Conservation (phyloP, 257 asterid genomes). For the Solanum neorickii region DNA sequence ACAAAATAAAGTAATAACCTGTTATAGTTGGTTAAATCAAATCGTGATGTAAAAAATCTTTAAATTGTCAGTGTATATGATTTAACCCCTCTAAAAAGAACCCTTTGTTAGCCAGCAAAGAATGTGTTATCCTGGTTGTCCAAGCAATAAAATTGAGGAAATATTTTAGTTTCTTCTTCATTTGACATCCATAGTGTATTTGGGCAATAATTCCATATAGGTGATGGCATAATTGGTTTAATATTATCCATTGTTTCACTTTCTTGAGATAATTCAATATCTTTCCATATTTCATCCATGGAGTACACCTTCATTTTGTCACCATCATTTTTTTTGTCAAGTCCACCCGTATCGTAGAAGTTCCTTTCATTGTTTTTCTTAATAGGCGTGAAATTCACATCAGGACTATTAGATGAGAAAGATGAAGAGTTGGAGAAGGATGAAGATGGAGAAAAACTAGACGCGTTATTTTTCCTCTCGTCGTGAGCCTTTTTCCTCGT, state of each 20-base stretch:
- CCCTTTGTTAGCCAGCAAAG: background rate
- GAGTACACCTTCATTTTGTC: conserved; percentile 28
- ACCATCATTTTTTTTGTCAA: conserved; percentile 8
- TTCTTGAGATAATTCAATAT: conserved; percentile 44
- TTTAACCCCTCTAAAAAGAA: background rate
- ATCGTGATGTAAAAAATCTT: background rate
- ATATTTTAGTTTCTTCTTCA: background rate
- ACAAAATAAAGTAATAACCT: background rate
- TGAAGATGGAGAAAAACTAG: conserved; percentile 7
- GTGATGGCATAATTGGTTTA: conserved; percentile 13
- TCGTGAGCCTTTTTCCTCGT: conserved; percentile 82
- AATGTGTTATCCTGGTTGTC: background rate
- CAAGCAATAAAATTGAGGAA: background rate
- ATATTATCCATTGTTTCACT: background rate
- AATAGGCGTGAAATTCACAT: conserved; percentile 6
- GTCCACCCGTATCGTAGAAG: conserved; percentile 62
- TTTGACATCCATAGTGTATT: conserved; percentile 30
- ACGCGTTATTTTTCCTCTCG: conserved; percentile 26
- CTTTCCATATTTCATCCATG: conserved; percentile 86
- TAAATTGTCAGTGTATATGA: background rate
- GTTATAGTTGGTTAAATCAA: background rate
- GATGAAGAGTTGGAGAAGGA: conserved; percentile 40
- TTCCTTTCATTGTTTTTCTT: conserved; percentile 19
- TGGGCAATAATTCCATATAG: conserved; percentile 47
- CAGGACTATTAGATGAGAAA: conserved; percentile 12